Base-by-base conservation (phyloP, 306 rosid species). In the Vicia villosa region DNA sequence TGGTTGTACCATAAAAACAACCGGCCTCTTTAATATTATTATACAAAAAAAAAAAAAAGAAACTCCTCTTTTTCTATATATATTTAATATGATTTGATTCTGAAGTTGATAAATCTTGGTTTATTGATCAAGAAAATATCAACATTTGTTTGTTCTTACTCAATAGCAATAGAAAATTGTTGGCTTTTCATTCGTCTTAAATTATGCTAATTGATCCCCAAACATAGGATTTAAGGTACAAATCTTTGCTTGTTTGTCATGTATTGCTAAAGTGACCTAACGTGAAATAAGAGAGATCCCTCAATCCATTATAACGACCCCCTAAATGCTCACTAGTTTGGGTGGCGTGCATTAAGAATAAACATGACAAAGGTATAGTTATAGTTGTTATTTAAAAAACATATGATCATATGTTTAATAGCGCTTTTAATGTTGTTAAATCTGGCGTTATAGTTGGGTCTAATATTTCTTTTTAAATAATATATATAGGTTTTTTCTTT, bases 261-360 rank as follows among this genome's bases (percentile, higher is more conserved):
- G 28, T 24, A 24, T 47, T 71, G 16, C n/a, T 42, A 63, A 70
- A 16, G 7, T 49, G n/a, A 43, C 10, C 34, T 13, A 10, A 11
- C 42, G 12, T 19, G 50, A 32, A 45, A 17, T 42, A n/a, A 57
- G 51, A 66, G 22, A 45, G 22, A 74, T 32, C 62, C 56, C 52
- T 57, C 52, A 47, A 79, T 73, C 66, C 75, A 71, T 74, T 14
- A 19, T 26, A 14, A 15, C 11, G 0, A 2, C 10, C 65, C 41
- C 76, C 45, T 72, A 40, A 52, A 47, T 6, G 67, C 74, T 51
- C 45, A 24, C 73, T 36, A 65, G 73, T 68, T 76, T 68, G 71
- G 30, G 37, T 19, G 47, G 8, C 9, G 10, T 34, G 38, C 38
- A 34, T 34, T 34, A 34, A 34, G 7, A 34, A 34, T 7, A 34